phyloP scores from a whole-genome alignment of 106 monocot species.

The Dendrobium officinale region DNA sequence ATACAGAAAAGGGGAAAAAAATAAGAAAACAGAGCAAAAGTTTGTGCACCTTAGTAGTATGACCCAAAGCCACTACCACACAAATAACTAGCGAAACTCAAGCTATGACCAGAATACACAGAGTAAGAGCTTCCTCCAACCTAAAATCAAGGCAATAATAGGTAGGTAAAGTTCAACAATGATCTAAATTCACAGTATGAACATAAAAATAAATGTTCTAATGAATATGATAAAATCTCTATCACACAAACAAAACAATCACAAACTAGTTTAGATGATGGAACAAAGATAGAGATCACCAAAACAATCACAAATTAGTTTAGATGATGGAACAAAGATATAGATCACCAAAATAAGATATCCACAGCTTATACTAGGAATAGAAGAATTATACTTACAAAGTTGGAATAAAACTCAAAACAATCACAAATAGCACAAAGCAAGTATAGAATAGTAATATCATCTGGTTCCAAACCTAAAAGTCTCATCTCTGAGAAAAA shows the following conservation, averaged over 20 bases:
- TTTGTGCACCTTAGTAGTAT: conserved; percentile 76
- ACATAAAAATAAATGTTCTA: no score
- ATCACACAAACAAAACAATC: no score
- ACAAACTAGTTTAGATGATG: no score
- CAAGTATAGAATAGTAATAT: conserved; percentile 37
- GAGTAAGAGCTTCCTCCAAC: conserved; percentile 72
- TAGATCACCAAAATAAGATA: no score
- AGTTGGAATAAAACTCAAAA: no score
- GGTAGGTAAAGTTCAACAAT: background rate
- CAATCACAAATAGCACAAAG: conserved; percentile 16
- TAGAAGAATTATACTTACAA: no score
- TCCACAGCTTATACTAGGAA: no score
- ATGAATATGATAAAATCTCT: no score
- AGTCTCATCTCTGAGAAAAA: conserved; percentile 47
- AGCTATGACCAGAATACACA: conserved; percentile 58
- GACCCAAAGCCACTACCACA: conserved; percentile 60
- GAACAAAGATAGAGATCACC: no score
- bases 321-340: no score
- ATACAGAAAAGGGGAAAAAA: background rate
- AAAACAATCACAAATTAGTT: no score
- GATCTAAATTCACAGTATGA: no score
- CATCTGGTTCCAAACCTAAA: conserved; percentile 43
- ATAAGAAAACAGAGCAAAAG: background rate
- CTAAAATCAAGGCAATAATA: conserved; percentile 21
- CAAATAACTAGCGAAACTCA: conserved; percentile 47